Evolutionary conservation across 176 grass and related monocot species (phyloP).

Genomic region (Musa troglodytarum): DNA sequence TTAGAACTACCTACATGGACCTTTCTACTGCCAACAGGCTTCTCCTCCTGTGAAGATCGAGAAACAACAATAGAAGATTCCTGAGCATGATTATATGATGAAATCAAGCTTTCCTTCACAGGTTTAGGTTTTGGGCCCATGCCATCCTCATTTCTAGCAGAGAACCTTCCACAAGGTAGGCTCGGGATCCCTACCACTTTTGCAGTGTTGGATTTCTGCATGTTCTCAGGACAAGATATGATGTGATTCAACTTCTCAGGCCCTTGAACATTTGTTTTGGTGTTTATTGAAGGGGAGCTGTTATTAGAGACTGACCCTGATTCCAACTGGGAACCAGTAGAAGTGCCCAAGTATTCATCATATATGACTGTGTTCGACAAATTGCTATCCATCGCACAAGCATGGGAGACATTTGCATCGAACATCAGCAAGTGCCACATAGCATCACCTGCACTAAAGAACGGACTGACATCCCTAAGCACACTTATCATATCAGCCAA

Average conservation of each 20-base stretch:
- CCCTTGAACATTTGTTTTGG: slow-evolving; percentile 37
- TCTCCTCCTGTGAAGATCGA: slow-evolving; percentile 47
- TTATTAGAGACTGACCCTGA: slow-evolving; percentile 24
- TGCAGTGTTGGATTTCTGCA: slow-evolving; percentile 34
- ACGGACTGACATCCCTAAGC: slow-evolving; percentile 63
- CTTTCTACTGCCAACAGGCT: slow-evolving; percentile 43
- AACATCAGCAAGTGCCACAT: slow-evolving; percentile 93
- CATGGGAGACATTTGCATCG: slow-evolving; percentile 64
- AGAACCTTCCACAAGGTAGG: slow-evolving; percentile 32
- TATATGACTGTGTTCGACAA: neutral
- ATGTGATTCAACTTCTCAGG: slow-evolving; percentile 27
- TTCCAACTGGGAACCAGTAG: slow-evolving; percentile 18
- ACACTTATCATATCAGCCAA: slow-evolving; percentile 52
- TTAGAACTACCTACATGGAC: slow-evolving; percentile 41
- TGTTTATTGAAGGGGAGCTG: slow-evolving; percentile 37
- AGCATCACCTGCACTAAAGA: slow-evolving; percentile 65
- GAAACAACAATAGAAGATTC: slow-evolving; percentile 47
- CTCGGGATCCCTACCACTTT: slow-evolving; percentile 26
- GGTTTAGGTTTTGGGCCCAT: slow-evolving; percentile 45
- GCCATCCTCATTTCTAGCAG: slow-evolving; percentile 38
- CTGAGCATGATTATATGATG: slow-evolving; percentile 36
- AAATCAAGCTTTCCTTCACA: slow-evolving; percentile 35
- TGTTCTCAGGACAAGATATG: slow-evolving; percentile 25
- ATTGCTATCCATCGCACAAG: slow-evolving; percentile 52
- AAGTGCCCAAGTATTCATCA: slow-evolving; percentile 13